Percentiles rank a stretch among this genome's conserved stretches.
Evolutionary conservation across 225 moss, liverwort and hornwort genomes (phyloP).

Genomic region (Takakia lepidozioides): DNA sequence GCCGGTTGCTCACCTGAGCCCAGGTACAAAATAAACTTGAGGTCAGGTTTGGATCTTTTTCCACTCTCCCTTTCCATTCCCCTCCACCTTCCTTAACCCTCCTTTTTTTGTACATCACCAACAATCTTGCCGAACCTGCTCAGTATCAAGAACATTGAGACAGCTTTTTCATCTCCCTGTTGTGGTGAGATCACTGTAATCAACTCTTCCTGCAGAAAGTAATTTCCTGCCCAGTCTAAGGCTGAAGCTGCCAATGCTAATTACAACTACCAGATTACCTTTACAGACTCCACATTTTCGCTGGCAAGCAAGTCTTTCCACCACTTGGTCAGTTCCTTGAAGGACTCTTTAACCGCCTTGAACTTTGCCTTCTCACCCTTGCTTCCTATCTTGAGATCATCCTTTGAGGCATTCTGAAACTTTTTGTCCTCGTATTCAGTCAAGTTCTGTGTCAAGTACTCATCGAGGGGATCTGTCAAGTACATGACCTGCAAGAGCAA

Average conservation of each 20-base stretch:
- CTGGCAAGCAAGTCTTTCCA: constrained; percentile 59
- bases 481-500: constrained; percentile 49
- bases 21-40: not conserved
- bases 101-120: too few relatives aligned
- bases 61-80: too few relatives aligned
- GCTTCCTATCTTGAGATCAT: constrained; percentile 65
- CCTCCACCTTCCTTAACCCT: too few relatives aligned
- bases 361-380: constrained; percentile 52
- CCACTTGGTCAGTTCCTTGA: constrained; percentile 76
- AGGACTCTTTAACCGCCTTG: constrained; percentile 54
- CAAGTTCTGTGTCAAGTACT: constrained; percentile 75
- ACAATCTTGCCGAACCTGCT: too few relatives aligned
- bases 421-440: constrained; percentile 77
- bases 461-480: constrained; percentile 81
- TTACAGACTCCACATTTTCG: constrained; percentile 49
- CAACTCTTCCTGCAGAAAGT: too few relatives aligned
- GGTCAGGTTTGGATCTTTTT: too few relatives aligned
- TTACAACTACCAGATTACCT: constrained; percentile 14
- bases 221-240: too few relatives aligned
- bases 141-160: too few relatives aligned
- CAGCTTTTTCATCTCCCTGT: too few relatives aligned
- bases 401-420: constrained; percentile 85
- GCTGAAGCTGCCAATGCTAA: too few relatives aligned
- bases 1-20: constrained; percentile 49
- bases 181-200: too few relatives aligned